These are phyloP conservation scores for Thermothielavioides terrestris DNA, from an alignment of 495 filamentous ascomycete species.

Conservation along the genomic window DNA sequence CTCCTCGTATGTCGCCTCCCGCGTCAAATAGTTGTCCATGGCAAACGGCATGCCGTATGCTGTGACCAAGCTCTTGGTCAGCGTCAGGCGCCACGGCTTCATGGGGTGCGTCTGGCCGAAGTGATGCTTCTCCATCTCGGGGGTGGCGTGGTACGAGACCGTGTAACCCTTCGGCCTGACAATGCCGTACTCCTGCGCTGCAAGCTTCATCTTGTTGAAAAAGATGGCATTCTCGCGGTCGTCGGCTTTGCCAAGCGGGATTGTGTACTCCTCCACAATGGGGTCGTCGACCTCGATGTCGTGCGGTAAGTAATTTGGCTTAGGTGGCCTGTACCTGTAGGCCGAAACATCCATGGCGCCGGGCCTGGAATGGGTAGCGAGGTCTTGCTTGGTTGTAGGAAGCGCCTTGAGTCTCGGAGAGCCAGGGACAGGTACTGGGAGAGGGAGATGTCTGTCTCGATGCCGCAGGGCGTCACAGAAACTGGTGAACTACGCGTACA, in stretches of 20 bases:
- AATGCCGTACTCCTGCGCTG: slow-evolving; percentile 66
- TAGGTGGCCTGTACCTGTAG: slow-evolving; percentile 33
- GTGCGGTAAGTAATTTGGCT: slow-evolving; percentile 44
- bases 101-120: slow-evolving; percentile 94
- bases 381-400: too few relatives aligned
- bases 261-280: slow-evolving; percentile 64
- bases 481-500: too few relatives aligned
- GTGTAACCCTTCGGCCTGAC: slow-evolving; percentile 69
- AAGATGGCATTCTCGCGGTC: slow-evolving; percentile 51
- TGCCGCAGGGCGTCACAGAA: too few relatives aligned
- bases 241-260: slow-evolving; percentile 43
- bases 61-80: slow-evolving; percentile 89
- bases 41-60: slow-evolving; percentile 91
- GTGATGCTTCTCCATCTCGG: slow-evolving; percentile 91
- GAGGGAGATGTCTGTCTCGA: too few relatives aligned
- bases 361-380: background rate
- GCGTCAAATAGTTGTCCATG: slow-evolving; percentile 85
- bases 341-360: slow-evolving; percentile 22
- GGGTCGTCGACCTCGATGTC: slow-evolving; percentile 34
- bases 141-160: slow-evolving; percentile 95
- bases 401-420: too few relatives aligned
- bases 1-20: slow-evolving; percentile 78
- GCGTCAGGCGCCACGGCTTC: slow-evolving; percentile 95
- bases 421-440: too few relatives aligned
- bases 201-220: slow-evolving; percentile 55